These are phyloP conservation scores for Colletotrichum liaoningense DNA, from an alignment of 2,329 filamentous ascomycete genomes.

Conservation along the genomic window DNA sequence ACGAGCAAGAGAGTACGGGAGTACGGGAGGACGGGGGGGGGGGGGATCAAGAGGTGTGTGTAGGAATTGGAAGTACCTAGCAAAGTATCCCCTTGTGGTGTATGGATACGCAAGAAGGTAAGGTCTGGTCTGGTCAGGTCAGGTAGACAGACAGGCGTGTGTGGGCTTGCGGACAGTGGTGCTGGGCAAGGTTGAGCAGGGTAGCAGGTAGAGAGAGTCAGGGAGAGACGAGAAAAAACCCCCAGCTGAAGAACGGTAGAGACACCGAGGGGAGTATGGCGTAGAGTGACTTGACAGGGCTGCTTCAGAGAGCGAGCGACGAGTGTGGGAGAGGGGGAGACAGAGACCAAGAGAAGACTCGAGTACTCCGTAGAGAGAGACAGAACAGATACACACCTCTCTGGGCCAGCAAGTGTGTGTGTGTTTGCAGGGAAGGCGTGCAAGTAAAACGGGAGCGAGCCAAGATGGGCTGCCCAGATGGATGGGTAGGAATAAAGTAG, in stretches of 20 bases:
- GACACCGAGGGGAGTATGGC: background rate
- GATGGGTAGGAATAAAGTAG: conserved; percentile 17
- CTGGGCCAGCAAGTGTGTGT: background rate
- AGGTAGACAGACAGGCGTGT: background rate
- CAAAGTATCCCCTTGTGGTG: no score
- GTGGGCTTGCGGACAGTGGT: background rate
- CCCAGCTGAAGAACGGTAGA: background rate
- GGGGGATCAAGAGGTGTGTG: conserved; percentile 6
- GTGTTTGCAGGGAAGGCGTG: conserved; percentile 33
- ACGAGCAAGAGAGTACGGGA: conserved; percentile 22
- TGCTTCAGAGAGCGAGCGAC: background rate
- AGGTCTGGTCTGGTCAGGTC: background rate
- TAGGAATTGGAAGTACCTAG: background rate
- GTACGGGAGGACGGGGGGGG: background rate
- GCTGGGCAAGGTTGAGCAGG: conserved; percentile 6
- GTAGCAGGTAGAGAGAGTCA: background rate
- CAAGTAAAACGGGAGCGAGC: conserved; percentile 34
- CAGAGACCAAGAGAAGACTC: background rate
- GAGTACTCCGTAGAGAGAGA: no score
- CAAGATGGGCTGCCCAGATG: conserved; percentile 31
- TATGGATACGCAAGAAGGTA: background rate
- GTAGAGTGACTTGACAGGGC: conserved; percentile 13
- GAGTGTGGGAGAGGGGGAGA: background rate
- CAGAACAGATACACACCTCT: background rate
- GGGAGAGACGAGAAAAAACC: no score